Evolutionary conservation across 2,329 filamentous ascomycete genomes (phyloP).

Genomic region (Periconia sp.): DNA sequence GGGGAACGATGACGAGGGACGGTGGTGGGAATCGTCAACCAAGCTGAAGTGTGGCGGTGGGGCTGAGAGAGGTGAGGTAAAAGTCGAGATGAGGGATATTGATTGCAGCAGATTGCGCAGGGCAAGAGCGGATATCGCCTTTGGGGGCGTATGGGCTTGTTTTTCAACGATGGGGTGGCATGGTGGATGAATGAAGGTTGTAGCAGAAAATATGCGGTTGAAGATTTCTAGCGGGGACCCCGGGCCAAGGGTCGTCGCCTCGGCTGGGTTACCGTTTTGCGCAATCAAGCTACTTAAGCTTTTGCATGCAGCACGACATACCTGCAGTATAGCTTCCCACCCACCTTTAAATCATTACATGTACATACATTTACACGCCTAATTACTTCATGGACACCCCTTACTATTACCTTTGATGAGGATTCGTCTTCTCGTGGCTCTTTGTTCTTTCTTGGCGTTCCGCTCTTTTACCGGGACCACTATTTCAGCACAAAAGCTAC

Average conservation of each 20-base stretch:
- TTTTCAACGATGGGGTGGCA: conserved; percentile 38
- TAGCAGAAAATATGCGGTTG: conserved; percentile 11
- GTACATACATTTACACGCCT: too few relatives aligned
- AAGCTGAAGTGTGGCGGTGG: background rate
- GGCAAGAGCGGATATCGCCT: conserved; percentile 11
- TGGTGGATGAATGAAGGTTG: conserved; percentile 29
- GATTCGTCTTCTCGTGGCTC: too few relatives aligned
- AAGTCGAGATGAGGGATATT: conserved; percentile 1
- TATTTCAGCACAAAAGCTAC: too few relatives aligned
- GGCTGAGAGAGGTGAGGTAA: conserved; percentile 7
- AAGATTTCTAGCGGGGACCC: conserved; percentile 27
- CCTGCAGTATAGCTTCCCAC: too few relatives aligned
- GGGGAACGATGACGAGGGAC: background rate
- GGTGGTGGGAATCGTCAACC: conserved; percentile 11
- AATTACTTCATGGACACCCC: too few relatives aligned
- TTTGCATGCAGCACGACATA: conserved; percentile 19
- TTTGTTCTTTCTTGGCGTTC: too few relatives aligned
- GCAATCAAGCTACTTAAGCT: conserved; percentile 25
- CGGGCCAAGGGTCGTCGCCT: conserved; percentile 3
- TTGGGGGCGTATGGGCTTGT: conserved; percentile 21
- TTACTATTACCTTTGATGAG: too few relatives aligned
- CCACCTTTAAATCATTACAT: too few relatives aligned
- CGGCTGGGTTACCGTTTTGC: conserved; percentile 14
- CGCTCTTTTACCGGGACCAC: too few relatives aligned
- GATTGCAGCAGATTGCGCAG: background rate